Base-by-base conservation (phyloP, 2,329 filamentous ascomycete species). In the Aureobasidium sp. region DNA sequence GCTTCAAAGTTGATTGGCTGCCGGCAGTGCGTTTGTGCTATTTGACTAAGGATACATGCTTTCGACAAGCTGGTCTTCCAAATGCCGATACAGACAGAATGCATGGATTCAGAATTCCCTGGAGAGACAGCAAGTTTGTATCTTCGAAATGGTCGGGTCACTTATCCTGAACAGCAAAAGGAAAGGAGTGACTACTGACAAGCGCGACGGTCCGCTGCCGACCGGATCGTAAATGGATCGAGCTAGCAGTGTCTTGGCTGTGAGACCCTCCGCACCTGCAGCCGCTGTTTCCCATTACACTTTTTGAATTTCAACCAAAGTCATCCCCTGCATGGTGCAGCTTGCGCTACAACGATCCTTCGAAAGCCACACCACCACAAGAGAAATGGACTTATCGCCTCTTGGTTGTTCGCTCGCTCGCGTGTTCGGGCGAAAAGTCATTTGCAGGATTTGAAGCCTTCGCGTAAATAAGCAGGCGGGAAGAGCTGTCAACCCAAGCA, bases 311-410 rank as follows among this genome's bases (percentile, higher is more conserved):
- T 29, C 13, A 29, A 23, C 42, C 32, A 36, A 58, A 47, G 55
- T 58, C 57, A 34, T 60, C 57, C 57, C 57, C 57, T 60, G 57
- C 57, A 60, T 60, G 46, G 2, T 60, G 46, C 57, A 50, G 57
- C 15, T 51, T n/a, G 37, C 57, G 37, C 57, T 60, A 60, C 23
- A 46, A 32, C 23, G 51, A 17, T 1, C 26, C 8, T 37, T 39
- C 3, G 13, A 42, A 9, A 41, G 51, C 51, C 51, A 55, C 51
- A 55, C 51, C 50, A 52, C 20, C 34, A 37, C 20, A n/a, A 15
- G 13, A 32, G 37, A 20, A 20, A 20, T 36, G 27, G 32, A 26
- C n/a, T 57, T 10, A 5, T 34, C 27, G 53, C 13, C n/a, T 37
- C 20, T 52, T 39, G 32, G 12, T 13, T 51, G 10, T 23, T 34